These are phyloP conservation scores for carrot (Daucus carota) DNA, from an alignment of 129 eudicot species.

Conservation along the genomic window DH1_v3.0 NC_030383.2:11043001-11043500, in stretches of 20 bases:
- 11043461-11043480: slow-evolving; percentile 71
- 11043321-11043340: slow-evolving; percentile 66
- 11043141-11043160: slow-evolving; percentile 84
- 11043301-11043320: slow-evolving; percentile 76
- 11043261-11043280: slow-evolving; percentile 81
- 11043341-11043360: slow-evolving; percentile 80
- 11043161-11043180: slow-evolving; percentile 75
- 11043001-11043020: too few species aligned
- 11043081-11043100: slow-evolving; percentile 79
- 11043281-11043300: slow-evolving; percentile 66
- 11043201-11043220: slow-evolving; percentile 72
- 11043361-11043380: slow-evolving; percentile 66
- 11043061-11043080: slow-evolving; percentile 70
- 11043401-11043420: slow-evolving; percentile 76
- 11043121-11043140: slow-evolving; percentile 90
- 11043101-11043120: slow-evolving; percentile 88
- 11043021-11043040: not conserved
- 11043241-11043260: slow-evolving; percentile 85
- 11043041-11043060: slow-evolving; percentile 13
- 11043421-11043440: slow-evolving; percentile 69
- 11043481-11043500: slow-evolving; percentile 81
- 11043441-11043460: slow-evolving; percentile 93
- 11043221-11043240: slow-evolving; percentile 91
- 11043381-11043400: slow-evolving; percentile 87
- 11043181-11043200: slow-evolving; percentile 81